A percentile compares a stretch with the other conserved stretches of the same genome.
phyloP scores from a whole-genome alignment of 441 rosid species.

The Populus trichocarpa region DNA sequence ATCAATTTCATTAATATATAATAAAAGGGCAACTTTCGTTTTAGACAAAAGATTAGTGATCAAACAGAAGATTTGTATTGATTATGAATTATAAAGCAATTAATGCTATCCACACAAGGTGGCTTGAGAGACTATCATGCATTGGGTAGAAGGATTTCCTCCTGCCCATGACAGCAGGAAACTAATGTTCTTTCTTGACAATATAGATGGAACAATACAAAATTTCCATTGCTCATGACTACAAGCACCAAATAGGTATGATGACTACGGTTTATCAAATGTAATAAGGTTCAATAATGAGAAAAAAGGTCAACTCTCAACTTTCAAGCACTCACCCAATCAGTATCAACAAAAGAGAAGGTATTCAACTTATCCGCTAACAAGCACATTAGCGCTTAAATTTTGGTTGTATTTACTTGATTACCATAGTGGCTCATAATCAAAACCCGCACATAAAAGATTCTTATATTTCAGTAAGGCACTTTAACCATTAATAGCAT shows the following conservation, averaged over 20 bases:
- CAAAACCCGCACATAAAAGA: neutral
- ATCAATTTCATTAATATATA: neutral
- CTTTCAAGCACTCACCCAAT: no score
- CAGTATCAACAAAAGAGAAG: no score
- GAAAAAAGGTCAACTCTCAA: no score
- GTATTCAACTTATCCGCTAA: no score
- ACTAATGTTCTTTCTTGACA: neutral
- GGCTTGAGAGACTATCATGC: neutral
- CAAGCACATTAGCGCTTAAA: neutral
- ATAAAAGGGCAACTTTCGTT: neutral
- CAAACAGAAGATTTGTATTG: neutral
- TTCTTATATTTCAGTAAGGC: neutral
- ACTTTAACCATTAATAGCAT: neutral
- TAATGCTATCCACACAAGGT: neutral
- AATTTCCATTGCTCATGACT: neutral
- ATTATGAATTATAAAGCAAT: neutral
- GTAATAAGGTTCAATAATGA: no score
- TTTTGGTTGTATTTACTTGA: neutral
- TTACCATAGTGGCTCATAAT: neutral
- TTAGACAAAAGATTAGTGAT: neutral
- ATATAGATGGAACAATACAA: neutral
- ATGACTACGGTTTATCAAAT: neutral
- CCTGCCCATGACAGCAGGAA: neutral
- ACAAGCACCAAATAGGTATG: neutral
- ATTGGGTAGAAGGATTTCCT: neutral